Evolutionary conservation across 441 rosid genomes (phyloP), one percentile per base, ranked within the genome.

Genomic region (Croton setiger): DNA sequence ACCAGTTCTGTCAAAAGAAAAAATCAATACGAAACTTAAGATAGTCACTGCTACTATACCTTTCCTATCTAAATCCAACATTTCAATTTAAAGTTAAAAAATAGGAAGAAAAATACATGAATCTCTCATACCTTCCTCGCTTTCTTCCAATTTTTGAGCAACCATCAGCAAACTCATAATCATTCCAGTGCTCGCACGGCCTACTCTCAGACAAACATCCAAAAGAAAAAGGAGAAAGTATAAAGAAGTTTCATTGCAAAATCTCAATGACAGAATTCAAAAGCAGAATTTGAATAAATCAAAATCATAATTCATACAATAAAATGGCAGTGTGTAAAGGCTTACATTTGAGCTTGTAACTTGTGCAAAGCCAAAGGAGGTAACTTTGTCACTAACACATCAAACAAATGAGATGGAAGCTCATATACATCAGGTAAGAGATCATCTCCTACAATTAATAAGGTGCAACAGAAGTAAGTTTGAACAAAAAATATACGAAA

Each of bases 311-410:
- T 4, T n/a, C 7, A 65, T 37, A 33, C 17, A 18, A 44, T 18
- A 17, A 0, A 18, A 43, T 23, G 4, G 39, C 14, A 55, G 58
- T 37, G 33, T 39, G 20, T 44, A 7, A 5, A 27, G 63, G 83
- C 88, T 73, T 63, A 93, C 97, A 88, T 82, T 72, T 81, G 79
- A n/a, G 63, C 57, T 68, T 87, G 86, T 54, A 93, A 69, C 78
- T 85, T 85, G 43, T 82, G 89, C 85, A 93, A 64, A 43, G 86
- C 86, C 77, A 87, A 66, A 17, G 97, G 92, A 77, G 95, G 92
- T 66, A 86, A 84, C 60, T 72, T 78, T 43, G 77, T 43, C 35
- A 93, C 27, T 36, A 93, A 66, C 47, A 44, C 45, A 68, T 86
- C 80, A 66, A 91, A 80, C 58, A 93, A 64, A 60, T 89, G 82